These are phyloP conservation scores for Paulownia fortunei DNA, from an alignment of 257 asterid species.

Conservation along the genomic window DNA sequence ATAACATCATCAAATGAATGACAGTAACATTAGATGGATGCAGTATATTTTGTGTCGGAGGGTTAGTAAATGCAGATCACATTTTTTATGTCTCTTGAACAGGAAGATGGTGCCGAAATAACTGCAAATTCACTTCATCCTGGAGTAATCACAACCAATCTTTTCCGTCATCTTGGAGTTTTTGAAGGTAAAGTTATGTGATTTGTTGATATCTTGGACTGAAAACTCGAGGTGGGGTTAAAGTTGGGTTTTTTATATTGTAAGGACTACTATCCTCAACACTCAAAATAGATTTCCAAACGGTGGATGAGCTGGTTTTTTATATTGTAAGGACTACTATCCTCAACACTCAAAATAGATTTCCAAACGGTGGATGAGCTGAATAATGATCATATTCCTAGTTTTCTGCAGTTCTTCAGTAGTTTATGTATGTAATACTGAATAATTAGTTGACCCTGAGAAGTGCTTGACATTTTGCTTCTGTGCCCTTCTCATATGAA, in stretches of 20 bases:
- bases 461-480: not conserved
- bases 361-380: not conserved
- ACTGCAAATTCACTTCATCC: slow-evolving; percentile 92
- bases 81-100: slow-evolving; percentile 31
- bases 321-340: too few relatives aligned
- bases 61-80: not conserved
- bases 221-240: not conserved
- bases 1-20: not conserved
- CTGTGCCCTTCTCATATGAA: not conserved
- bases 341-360: not conserved
- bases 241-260: not conserved
- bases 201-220: slow-evolving; percentile 1
- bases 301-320: not conserved
- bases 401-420: not conserved
- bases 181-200: slow-evolving; percentile 36
- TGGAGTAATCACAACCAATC: slow-evolving; percentile 73
- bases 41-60: not conserved
- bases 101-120: slow-evolving; percentile 79
- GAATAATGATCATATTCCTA: not conserved
- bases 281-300: not conserved
- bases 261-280: not conserved
- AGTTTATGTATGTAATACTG: not conserved
- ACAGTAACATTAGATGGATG: not conserved
- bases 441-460: not conserved
- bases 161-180: slow-evolving; percentile 65